A percentile compares a stretch with the other conserved stretches of the same genome.
These are phyloP conservation scores for Jatropha curcas DNA, from an alignment of 345 rosid species.

Conservation along the genomic window DNA sequence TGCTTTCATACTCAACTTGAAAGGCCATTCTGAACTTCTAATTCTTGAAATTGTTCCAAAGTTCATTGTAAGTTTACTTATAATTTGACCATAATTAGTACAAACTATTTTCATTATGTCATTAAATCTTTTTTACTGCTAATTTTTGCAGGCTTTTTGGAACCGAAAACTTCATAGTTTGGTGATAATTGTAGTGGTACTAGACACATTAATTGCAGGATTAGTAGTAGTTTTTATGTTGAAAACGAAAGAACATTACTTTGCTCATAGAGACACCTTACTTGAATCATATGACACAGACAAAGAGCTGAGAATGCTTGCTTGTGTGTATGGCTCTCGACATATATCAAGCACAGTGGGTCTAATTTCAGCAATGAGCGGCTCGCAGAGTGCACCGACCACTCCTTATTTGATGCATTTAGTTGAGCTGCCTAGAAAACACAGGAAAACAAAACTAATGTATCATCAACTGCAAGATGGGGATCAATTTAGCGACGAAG, in stretches of 20 bases:
- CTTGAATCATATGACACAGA: conserved; percentile 50
- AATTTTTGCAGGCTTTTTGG: conserved; percentile 50
- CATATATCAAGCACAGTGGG: conserved; percentile 58
- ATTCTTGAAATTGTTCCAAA: conserved; percentile 35
- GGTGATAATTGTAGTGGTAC: conserved; percentile 51
- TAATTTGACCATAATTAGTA: neutral
- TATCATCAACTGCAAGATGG: conserved; percentile 75
- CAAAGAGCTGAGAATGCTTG: conserved; percentile 59
- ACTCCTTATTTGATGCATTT: conserved; percentile 68
- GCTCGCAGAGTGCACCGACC: conserved; percentile 41
- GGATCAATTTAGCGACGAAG: conserved; percentile 57
- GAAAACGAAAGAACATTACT: conserved; percentile 38
- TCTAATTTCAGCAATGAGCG: conserved; percentile 53
- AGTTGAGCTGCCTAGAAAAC: conserved; percentile 70
- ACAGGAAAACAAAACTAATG: conserved; percentile 37
- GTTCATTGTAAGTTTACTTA: conserved; percentile 15
- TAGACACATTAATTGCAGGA: conserved; percentile 62
- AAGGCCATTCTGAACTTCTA: conserved; percentile 69
- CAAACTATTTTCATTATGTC: neutral
- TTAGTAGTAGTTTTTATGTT: conserved; percentile 44
- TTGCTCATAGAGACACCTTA: conserved; percentile 40
- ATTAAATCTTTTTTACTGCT: neutral
- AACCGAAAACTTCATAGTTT: conserved; percentile 44
- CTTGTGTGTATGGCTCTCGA: conserved; percentile 72
- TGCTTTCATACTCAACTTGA: conserved; percentile 56